phyloP scores from a whole-genome alignment of 2,329 filamentous ascomycete genomes.

The Ilyonectria sp. region DNA sequence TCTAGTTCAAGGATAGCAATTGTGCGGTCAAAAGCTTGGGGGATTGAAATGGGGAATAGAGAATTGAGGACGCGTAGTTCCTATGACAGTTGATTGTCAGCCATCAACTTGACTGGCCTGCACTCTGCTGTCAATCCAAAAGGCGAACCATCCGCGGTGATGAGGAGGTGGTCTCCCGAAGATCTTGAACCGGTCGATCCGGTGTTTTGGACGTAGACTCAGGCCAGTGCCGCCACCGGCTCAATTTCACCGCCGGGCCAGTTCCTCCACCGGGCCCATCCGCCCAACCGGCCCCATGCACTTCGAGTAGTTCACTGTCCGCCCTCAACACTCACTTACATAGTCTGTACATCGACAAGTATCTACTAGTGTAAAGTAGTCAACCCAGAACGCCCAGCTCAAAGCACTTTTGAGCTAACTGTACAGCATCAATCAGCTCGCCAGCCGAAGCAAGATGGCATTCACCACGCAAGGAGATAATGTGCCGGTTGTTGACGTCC shows the following conservation, averaged over 20 bases:
- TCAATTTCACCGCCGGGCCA: not conserved
- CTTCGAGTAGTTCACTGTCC: not conserved
- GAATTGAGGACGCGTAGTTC: not conserved
- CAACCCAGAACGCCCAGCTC: not conserved
- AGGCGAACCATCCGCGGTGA: not conserved
- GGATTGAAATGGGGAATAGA: not conserved
- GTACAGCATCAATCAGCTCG: not conserved
- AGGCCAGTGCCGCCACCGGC: not conserved
- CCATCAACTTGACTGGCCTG: no score
- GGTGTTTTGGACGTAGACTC: not conserved
- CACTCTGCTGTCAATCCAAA: not conserved
- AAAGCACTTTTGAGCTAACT: not conserved
- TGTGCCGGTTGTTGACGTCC: not conserved
- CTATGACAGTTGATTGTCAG: no score
- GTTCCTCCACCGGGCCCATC: not conserved
- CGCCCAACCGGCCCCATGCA: not conserved
- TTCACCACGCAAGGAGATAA: not conserved
- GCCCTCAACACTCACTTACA: not conserved
- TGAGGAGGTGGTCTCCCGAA: not conserved
- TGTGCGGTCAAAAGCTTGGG: not conserved
- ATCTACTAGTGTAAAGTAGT: not conserved
- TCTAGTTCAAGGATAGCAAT: not conserved
- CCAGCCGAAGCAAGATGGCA: not conserved
- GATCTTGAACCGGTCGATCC: not conserved
- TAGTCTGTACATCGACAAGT: not conserved